Conservation (phyloP, 768 basidiomycete genomes). For the Grammothele lineata region DNA sequence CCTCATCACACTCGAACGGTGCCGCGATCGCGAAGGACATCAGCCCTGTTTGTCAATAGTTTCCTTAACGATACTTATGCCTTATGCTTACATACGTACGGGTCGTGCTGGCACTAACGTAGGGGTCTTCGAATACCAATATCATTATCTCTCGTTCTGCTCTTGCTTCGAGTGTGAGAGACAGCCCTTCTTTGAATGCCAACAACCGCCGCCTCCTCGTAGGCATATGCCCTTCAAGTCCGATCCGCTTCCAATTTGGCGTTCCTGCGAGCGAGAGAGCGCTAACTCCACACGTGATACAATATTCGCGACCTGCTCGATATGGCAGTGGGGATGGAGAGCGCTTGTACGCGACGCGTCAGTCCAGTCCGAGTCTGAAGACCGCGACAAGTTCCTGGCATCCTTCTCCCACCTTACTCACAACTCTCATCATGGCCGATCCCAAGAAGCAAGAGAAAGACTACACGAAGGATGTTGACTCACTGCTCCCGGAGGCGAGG, state of each 20-base stretch:
- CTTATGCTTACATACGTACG: conserved; percentile 40
- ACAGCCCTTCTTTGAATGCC: too few species aligned
- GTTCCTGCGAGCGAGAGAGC: too few species aligned
- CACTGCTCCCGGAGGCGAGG: conserved; percentile 64
- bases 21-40: conserved; percentile 21
- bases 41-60: conserved; percentile 49
- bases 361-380: conserved; percentile 23
- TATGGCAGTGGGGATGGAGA: conserved; percentile 4
- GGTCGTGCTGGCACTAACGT: conserved; percentile 42
- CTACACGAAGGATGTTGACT: conserved; percentile 79
- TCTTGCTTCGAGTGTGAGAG: too few species aligned
- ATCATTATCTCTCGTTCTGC: conserved; percentile 16
- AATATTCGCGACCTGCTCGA: too few species aligned
- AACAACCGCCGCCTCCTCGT: too few species aligned
- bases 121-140: conserved; percentile 34
- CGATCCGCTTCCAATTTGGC: too few species aligned
- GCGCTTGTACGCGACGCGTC: conserved; percentile 31
- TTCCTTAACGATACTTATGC: conserved; percentile 27
- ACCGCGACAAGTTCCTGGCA: conserved; percentile 15
- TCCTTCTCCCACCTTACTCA: conserved; percentile 12
- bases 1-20: conserved; percentile 1
- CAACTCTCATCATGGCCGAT: conserved; percentile 63
- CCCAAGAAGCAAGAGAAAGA: conserved; percentile 85
- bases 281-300: too few species aligned
- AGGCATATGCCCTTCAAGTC: too few species aligned